These are phyloP conservation scores for Kluyveromyces starmeri DNA, from an alignment of 805 yeast genomes.

Conservation along the genomic window DNA sequence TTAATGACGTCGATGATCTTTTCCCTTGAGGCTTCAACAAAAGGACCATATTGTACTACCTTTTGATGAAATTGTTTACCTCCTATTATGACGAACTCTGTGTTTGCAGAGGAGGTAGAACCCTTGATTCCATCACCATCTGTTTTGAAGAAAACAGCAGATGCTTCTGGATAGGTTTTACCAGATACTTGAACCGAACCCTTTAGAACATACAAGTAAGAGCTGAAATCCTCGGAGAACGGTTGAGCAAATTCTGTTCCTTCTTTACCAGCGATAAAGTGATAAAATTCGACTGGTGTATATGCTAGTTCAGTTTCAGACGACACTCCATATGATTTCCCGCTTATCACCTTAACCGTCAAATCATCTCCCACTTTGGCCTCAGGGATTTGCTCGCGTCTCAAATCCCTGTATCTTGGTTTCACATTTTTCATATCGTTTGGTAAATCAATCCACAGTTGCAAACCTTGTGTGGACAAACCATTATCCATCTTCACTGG, in stretches of 20 bases:
- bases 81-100: conserved; percentile 67
- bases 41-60: conserved; percentile 84
- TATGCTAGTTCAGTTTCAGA: conserved; percentile 68
- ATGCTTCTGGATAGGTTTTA: conserved; percentile 35
- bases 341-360: conserved; percentile 57
- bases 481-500: conserved; percentile 49
- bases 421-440: conserved; percentile 47
- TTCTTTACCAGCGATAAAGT: conserved; percentile 55
- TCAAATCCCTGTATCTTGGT: conserved; percentile 75
- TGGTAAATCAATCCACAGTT: conserved; percentile 84
- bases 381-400: conserved; percentile 59
- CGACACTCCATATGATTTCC: conserved; percentile 66
- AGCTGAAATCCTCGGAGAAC: conserved; percentile 53
- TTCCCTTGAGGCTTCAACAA: conserved; percentile 65
- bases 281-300: conserved; percentile 71
- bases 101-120: conserved; percentile 35
- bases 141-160: conserved; percentile 54
- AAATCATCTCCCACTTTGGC: conserved; percentile 60
- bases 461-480: conserved; percentile 58
- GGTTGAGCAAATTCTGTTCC: conserved; percentile 49
- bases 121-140: conserved; percentile 62
- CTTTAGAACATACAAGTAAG: conserved; percentile 56
- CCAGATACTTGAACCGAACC: conserved; percentile 49
- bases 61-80: conserved; percentile 61
- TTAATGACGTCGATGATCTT: conserved; percentile 59